Evolutionary conservation across 2,329 filamentous ascomycete genomes (phyloP).

Genomic region (Cercospora janseana): DNA sequence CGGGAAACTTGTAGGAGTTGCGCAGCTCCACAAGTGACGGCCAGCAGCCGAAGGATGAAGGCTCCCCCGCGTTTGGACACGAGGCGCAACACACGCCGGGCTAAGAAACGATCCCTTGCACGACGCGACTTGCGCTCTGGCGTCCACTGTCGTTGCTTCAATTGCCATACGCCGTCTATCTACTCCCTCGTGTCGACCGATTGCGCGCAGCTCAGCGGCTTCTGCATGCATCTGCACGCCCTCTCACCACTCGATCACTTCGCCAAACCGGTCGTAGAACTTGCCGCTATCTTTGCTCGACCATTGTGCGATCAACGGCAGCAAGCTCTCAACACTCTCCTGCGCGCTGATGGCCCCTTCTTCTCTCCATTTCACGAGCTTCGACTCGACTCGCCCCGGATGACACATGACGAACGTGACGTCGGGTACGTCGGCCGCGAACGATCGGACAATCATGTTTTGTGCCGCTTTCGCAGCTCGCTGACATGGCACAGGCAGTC

Average conservation of each 20-base stretch:
- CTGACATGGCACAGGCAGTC: not conserved
- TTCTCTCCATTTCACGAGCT: constrained; percentile 46
- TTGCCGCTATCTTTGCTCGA: constrained; percentile 38
- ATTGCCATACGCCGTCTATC: not conserved
- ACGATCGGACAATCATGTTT: constrained; percentile 47
- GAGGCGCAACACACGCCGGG: too few relatives aligned
- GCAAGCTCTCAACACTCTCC: constrained; percentile 43
- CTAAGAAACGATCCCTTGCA: too few relatives aligned
- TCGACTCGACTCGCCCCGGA: constrained; percentile 48
- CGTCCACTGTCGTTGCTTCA: not conserved
- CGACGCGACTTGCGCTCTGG: too few relatives aligned
- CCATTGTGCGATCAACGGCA: constrained; percentile 41
- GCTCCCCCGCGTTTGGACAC: too few relatives aligned
- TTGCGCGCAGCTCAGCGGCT: too few relatives aligned
- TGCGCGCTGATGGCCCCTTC: constrained; percentile 45
- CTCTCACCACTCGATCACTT: constrained; percentile 45
- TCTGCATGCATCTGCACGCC: too few relatives aligned
- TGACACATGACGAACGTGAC: constrained; percentile 46
- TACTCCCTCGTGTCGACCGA: not conserved
- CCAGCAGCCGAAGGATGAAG: too few relatives aligned
- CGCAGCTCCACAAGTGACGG: too few relatives aligned
- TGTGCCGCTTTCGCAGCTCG: constrained; percentile 49
- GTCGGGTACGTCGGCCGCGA: constrained; percentile 46
- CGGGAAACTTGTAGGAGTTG: too few relatives aligned
- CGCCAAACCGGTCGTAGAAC: constrained; percentile 48